Evolutionary conservation across 495 filamentous ascomycete species (phyloP).

Genomic region (Sabuloglossum arenarium): DNA sequence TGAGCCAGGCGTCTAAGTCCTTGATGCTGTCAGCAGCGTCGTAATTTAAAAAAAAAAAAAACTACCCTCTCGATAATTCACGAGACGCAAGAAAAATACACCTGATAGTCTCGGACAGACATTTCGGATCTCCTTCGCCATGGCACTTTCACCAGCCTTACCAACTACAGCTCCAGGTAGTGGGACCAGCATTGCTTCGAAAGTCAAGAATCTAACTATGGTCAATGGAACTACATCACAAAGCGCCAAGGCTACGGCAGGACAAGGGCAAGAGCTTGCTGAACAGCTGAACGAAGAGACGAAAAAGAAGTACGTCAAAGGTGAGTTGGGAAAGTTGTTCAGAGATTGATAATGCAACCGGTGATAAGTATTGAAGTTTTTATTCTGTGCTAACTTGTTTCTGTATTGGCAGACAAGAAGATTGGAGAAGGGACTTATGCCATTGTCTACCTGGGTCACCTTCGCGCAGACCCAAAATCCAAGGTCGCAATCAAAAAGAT

Average conservation of each 20-base stretch:
- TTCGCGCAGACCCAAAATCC: slow-evolving; percentile 40
- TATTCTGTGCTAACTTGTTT: not conserved
- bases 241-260: slow-evolving; percentile 7
- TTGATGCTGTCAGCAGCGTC: no score
- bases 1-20: no score
- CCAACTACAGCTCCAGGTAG: not conserved
- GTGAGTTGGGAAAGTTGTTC: slow-evolving; percentile 19
- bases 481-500: slow-evolving; percentile 96
- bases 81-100: no score
- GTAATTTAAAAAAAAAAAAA: no score
- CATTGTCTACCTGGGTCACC: slow-evolving; percentile 73
- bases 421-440: slow-evolving; percentile 96
- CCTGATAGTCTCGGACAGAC: not conserved
- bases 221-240: not conserved
- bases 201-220: not conserved
- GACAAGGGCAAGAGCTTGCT: slow-evolving; percentile 36
- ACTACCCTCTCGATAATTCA: no score
- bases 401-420: slow-evolving; percentile 40
- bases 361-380: not conserved
- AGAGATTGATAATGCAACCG: not conserved
- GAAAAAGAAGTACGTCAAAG: slow-evolving; percentile 75
- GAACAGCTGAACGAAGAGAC: slow-evolving; percentile 81
- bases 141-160: slow-evolving; percentile 3
- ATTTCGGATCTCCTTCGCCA: not conserved
- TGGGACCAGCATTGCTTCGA: not conserved